These are phyloP conservation scores for Oryza meridionalis DNA, from an alignment of 176 grass and related monocot species.

Conservation along the genomic window DNA sequence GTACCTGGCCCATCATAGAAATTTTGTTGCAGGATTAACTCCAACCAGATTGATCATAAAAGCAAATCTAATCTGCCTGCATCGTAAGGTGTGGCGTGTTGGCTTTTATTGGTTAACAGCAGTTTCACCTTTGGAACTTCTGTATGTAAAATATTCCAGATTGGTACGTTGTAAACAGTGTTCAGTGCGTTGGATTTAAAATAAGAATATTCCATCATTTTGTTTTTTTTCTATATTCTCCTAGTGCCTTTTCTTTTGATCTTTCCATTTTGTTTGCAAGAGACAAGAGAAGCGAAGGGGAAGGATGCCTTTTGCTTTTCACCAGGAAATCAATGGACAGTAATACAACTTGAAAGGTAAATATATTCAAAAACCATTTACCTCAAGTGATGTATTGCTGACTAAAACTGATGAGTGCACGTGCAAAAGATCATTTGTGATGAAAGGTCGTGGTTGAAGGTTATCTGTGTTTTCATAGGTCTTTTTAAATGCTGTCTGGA, in stretches of 20 bases:
- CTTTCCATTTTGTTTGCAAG: conserved; percentile 97
- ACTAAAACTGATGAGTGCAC: conserved; percentile 23
- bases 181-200: conserved; percentile 55
- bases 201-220: conserved; percentile 37
- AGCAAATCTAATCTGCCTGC: conserved; percentile 59
- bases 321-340: conserved; percentile 52
- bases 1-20: conserved; percentile 52
- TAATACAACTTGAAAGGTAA: conserved; percentile 60
- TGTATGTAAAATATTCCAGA: conserved; percentile 79
- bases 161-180: conserved; percentile 69
- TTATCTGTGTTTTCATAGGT: neutral
- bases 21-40: conserved; percentile 64
- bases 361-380: conserved; percentile 44
- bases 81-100: conserved; percentile 64
- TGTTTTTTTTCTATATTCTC: conserved; percentile 41
- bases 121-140: conserved; percentile 62
- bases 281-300: conserved; percentile 71
- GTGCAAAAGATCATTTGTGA: conserved; percentile 28
- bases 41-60: conserved; percentile 57
- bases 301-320: conserved; percentile 64
- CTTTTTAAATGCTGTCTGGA: neutral
- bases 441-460: neutral
- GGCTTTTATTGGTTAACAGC: conserved; percentile 70
- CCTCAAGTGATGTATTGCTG: conserved; percentile 40
- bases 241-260: conserved; percentile 88